Conservation (phyloP, 1,284 basidiomycete species). For the Heterobasidion irregulare region DNA sequence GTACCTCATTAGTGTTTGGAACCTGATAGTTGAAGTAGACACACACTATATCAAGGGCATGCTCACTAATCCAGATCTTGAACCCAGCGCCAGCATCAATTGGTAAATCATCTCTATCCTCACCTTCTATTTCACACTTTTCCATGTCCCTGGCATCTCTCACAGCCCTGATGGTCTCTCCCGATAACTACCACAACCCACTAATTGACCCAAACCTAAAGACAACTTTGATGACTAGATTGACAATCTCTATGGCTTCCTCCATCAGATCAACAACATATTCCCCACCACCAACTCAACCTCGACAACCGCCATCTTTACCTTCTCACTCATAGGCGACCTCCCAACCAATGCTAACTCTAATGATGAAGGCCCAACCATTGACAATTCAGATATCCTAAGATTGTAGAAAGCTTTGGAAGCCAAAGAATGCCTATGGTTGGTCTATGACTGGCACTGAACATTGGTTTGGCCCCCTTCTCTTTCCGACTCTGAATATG, state of each 20-base stretch:
- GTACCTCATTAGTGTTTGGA: too few species aligned
- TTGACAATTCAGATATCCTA: too few species aligned
- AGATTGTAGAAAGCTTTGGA: too few species aligned
- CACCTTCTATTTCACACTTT: slow-evolving; percentile 24
- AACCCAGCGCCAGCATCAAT: slow-evolving; percentile 28
- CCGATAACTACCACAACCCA: background rate
- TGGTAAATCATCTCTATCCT: slow-evolving; percentile 30
- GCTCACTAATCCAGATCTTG: slow-evolving; percentile 16
- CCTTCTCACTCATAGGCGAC: too few species aligned
- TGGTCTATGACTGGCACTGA: too few species aligned
- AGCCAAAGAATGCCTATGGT: too few species aligned
- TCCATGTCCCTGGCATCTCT: slow-evolving; percentile 17
- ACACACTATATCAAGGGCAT: slow-evolving; percentile 1
- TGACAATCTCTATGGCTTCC: slow-evolving; percentile 17
- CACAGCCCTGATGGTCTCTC: background rate
- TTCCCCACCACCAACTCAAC: too few species aligned
- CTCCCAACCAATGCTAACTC: too few species aligned
- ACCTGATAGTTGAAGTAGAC: slow-evolving; percentile 27
- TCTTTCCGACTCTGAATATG: too few species aligned
- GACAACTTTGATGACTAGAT: slow-evolving; percentile 26
- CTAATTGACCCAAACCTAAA: slow-evolving; percentile 5
- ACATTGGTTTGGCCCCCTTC: too few species aligned
- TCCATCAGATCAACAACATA: background rate
- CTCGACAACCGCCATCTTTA: too few species aligned
- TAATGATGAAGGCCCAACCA: too few species aligned